Conservation (phyloP, 73 alveolate species). For the Diophrys appendiculata region DNA sequence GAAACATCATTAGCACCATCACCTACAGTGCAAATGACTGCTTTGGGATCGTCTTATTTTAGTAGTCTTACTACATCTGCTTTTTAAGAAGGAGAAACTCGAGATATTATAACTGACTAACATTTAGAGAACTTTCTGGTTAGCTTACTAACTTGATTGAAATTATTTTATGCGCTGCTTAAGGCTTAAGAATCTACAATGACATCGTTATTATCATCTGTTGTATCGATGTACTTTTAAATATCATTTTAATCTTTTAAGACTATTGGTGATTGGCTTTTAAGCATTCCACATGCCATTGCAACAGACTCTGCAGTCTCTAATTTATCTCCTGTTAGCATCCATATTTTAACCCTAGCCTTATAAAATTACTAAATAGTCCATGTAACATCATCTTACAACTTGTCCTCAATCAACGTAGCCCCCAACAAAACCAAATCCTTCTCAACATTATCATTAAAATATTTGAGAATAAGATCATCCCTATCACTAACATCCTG, state of each 20-base stretch:
- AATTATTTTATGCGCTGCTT: slow-evolving; percentile 28
- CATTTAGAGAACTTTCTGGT: slow-evolving; percentile 81
- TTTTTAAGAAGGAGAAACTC: slow-evolving; percentile 94
- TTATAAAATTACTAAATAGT: slow-evolving; percentile 84
- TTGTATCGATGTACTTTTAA: slow-evolving; percentile 30
- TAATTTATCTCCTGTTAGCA: slow-evolving; percentile 97
- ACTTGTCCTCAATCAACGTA: slow-evolving; percentile 97
- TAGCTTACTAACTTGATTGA: slow-evolving; percentile 62
- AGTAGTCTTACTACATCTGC: slow-evolving; percentile 89
- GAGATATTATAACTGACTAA: slow-evolving; percentile 91
- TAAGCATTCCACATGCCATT: slow-evolving; percentile 84
- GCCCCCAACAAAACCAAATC: slow-evolving; percentile 92
- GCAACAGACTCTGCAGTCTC: slow-evolving; percentile 98
- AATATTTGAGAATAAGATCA: slow-evolving; percentile 64
- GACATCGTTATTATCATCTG: slow-evolving; percentile 48
- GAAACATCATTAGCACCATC: slow-evolving; percentile 99
- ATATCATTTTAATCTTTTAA: slow-evolving; percentile 25
- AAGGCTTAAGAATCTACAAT: slow-evolving; percentile 40
- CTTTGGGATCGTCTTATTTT: slow-evolving; percentile 71
- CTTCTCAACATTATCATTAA: slow-evolving; percentile 85
- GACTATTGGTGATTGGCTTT: slow-evolving; percentile 27
- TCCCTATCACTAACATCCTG: too few species aligned
- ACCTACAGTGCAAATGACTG: slow-evolving; percentile 91
- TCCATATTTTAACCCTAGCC: slow-evolving; percentile 89
- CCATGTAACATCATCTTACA: slow-evolving; percentile 95